phyloP scores from a whole-genome alignment of 2,329 filamentous ascomycete species.

The Capronia americana region DNA sequence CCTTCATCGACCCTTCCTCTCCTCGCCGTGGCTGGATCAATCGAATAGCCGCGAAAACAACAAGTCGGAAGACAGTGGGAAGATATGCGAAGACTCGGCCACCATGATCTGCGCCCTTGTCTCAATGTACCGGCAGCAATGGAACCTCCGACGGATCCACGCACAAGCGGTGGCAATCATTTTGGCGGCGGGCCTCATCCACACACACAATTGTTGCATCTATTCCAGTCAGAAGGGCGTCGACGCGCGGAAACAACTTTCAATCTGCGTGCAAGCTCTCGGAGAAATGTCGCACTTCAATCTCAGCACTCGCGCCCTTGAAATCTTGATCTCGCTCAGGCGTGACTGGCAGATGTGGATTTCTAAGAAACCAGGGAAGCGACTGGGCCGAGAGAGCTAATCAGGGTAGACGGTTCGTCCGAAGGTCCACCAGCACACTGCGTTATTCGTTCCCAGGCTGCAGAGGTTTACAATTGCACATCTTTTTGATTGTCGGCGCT shows the following conservation, averaged over 20 bases:
- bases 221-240: conserved; percentile 38
- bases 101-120: conserved; percentile 11
- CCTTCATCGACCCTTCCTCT: conserved; percentile 12
- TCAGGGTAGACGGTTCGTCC: too few relatives aligned
- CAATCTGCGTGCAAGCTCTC: conserved; percentile 31
- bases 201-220: conserved; percentile 19
- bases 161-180: conserved; percentile 13
- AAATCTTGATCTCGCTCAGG: conserved; percentile 26
- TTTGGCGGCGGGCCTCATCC: conserved; percentile 19
- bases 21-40: too few relatives aligned
- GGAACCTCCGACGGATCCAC: conserved; percentile 15
- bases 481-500: too few relatives aligned
- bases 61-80: background rate
- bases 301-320: conserved; percentile 27
- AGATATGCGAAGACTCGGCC: conserved; percentile 19
- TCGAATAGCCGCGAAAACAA: background rate
- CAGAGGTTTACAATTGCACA: too few relatives aligned
- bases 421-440: too few relatives aligned
- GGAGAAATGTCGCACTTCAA: conserved; percentile 35
- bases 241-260: conserved; percentile 51
- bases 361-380: too few relatives aligned
- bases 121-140: conserved; percentile 3
- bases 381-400: too few relatives aligned
- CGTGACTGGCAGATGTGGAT: conserved; percentile 7
- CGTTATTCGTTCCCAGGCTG: too few relatives aligned